Evolutionary conservation across 331 rosid genomes (phyloP).

Genomic region (Arachis monticola): DNA sequence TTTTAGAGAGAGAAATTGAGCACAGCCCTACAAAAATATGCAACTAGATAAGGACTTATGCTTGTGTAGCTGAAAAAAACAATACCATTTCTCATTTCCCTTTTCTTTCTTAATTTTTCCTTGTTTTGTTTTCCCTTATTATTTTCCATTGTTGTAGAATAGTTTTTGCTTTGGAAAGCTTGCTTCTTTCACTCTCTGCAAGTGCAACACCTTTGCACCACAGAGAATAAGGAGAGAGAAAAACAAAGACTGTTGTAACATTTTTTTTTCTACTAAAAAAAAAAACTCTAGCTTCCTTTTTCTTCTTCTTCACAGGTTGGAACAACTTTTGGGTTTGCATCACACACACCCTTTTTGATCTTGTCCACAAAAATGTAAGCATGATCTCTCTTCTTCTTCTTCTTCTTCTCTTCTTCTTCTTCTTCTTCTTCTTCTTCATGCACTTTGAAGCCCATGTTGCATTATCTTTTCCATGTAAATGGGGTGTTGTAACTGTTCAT

Average conservation of each 20-base stretch:
- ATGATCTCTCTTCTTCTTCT: conserved; percentile 26
- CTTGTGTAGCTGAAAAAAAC: conserved; percentile 59
- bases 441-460: conserved; percentile 36
- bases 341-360: conserved; percentile 37
- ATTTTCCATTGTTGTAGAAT: conserved; percentile 37
- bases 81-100: background rate
- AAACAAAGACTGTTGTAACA: conserved; percentile 42
- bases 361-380: conserved; percentile 45
- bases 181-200: conserved; percentile 39
- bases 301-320: conserved; percentile 33
- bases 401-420: too few species aligned
- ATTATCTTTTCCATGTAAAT: conserved; percentile 25
- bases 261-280: too few species aligned
- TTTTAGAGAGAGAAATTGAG: conserved; percentile 50
- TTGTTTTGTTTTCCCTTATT: background rate
- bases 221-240: background rate
- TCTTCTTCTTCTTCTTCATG: too few species aligned
- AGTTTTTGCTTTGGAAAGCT: conserved; percentile 35
- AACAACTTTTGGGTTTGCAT: conserved; percentile 30
- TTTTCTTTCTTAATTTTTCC: background rate
- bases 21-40: conserved; percentile 63
- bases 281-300: too few species aligned
- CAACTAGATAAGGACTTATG: conserved; percentile 81
- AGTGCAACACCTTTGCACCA: too few species aligned
- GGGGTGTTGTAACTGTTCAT: conserved; percentile 28